Evolutionary conservation across 2,329 filamentous ascomycete species (phyloP).

Genomic region (Colletotrichum agaves): DNA sequence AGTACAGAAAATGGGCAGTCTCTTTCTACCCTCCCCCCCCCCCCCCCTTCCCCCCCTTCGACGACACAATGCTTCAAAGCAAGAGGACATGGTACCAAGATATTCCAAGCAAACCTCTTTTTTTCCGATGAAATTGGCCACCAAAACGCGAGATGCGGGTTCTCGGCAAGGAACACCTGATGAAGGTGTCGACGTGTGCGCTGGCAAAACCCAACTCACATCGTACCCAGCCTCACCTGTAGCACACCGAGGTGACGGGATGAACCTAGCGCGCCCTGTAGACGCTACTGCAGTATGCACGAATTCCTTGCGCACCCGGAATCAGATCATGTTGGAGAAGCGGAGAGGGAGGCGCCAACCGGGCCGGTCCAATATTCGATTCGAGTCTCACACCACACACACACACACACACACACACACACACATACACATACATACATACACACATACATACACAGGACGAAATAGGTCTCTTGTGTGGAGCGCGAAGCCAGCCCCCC

Average conservation of each 20-base stretch:
- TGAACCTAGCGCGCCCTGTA: background rate
- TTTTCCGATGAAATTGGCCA: too few relatives aligned
- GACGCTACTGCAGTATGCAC: background rate
- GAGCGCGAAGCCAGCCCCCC: background rate
- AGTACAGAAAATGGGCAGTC: background rate
- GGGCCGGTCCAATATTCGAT: conserved; percentile 2
- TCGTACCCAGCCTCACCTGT: conserved; percentile 12
- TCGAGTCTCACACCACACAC: background rate
- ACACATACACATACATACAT: too few relatives aligned
- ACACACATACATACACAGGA: too few relatives aligned
- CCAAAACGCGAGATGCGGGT: too few relatives aligned
- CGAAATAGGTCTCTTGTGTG: background rate
- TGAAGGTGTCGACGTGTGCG: background rate
- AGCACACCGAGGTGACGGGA: conserved; percentile 3
- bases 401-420: too few relatives aligned
- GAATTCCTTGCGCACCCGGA: background rate
- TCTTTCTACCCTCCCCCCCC: too few relatives aligned
- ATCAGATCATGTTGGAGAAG: background rate
- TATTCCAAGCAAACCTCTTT: too few relatives aligned
- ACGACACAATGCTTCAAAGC: too few relatives aligned
- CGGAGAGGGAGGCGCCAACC: conserved; percentile 1
- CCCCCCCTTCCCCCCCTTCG: too few relatives aligned
- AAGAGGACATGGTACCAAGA: too few relatives aligned
- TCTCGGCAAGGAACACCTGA: too few relatives aligned
- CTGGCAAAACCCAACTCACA: conserved; percentile 15